Evolutionary conservation across 306 rosid genomes (phyloP).

Genomic region (Vachellia pachyceras): DNA sequence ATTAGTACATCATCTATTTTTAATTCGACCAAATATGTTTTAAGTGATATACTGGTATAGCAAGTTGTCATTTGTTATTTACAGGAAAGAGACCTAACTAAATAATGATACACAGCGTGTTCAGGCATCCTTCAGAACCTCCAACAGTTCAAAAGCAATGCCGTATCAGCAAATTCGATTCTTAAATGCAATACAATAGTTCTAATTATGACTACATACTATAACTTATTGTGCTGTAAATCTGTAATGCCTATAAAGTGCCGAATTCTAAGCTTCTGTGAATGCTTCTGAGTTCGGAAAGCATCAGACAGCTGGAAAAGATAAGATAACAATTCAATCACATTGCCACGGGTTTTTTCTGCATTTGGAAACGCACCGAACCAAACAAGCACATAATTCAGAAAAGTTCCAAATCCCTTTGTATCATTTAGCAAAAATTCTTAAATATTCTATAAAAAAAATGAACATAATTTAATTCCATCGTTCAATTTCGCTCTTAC

Average conservation of each 20-base stretch:
- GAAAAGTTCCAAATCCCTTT: background rate
- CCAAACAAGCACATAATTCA: background rate
- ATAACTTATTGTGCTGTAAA: background rate
- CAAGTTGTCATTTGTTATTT: background rate
- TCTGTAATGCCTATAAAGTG: background rate
- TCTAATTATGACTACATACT: background rate
- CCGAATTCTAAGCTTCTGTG: background rate
- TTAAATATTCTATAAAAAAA: background rate
- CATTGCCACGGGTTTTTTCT: background rate
- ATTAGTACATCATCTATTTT: background rate
- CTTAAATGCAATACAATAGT: background rate
- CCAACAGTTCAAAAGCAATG: background rate
- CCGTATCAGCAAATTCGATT: background rate
- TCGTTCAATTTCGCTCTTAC: conserved; percentile 33
- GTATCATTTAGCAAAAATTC: background rate
- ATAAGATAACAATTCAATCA: background rate
- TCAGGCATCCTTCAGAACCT: conserved; percentile 10
- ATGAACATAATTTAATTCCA: conserved; percentile 2
- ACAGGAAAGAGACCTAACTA: background rate
- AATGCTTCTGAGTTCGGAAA: background rate
- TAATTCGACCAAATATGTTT: background rate
- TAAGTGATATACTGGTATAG: background rate
- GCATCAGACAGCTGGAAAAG: background rate
- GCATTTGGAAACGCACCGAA: background rate
- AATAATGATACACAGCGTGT: background rate